Evolutionary conservation across 805 yeast genomes (phyloP).

Genomic region (Metschnikowia similis): DNA sequence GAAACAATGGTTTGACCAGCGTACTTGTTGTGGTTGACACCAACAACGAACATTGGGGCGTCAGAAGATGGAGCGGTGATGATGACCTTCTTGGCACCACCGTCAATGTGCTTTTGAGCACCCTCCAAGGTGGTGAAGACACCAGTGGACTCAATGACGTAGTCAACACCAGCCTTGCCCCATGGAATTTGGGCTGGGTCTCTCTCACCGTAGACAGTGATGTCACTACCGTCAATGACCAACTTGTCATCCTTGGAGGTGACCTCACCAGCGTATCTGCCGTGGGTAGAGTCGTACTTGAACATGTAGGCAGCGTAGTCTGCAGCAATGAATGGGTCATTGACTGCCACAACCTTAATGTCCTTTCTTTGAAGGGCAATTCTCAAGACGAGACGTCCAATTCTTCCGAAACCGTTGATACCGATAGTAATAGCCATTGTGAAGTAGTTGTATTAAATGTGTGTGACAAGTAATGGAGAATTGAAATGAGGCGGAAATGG

Average conservation of each 20-base stretch:
- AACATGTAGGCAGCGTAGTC: slow-evolving; percentile 94
- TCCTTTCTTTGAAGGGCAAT: slow-evolving; percentile 70
- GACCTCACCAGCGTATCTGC: slow-evolving; percentile 76
- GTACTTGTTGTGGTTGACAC: slow-evolving; percentile 83
- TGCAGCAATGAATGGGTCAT: slow-evolving; percentile 85
- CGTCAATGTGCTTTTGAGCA: slow-evolving; percentile 79
- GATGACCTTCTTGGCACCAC: slow-evolving; percentile 92
- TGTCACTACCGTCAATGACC: slow-evolving; percentile 64
- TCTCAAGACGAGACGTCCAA: slow-evolving; percentile 86
- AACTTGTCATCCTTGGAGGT: slow-evolving; percentile 52
- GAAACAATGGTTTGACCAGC: slow-evolving; percentile 74
- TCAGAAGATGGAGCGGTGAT: slow-evolving; percentile 93
- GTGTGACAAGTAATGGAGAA: slow-evolving; percentile 3
- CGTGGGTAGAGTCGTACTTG: slow-evolving; percentile 94
- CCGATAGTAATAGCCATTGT: slow-evolving; percentile 68
- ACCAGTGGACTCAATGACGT: slow-evolving; percentile 91
- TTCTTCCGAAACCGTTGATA: slow-evolving; percentile 94
- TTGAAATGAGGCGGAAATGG: not conserved
- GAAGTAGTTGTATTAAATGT: slow-evolving; percentile 9
- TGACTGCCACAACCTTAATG: slow-evolving; percentile 81
- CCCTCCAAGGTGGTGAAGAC: slow-evolving; percentile 81
- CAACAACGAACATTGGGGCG: slow-evolving; percentile 93
- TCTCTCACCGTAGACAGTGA: slow-evolving; percentile 70
- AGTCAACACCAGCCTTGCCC: slow-evolving; percentile 79
- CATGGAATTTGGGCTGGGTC: slow-evolving; percentile 88